phyloP scores from a whole-genome alignment of 768 basidiomycete species.

The Hygrophorus russula region DNA sequence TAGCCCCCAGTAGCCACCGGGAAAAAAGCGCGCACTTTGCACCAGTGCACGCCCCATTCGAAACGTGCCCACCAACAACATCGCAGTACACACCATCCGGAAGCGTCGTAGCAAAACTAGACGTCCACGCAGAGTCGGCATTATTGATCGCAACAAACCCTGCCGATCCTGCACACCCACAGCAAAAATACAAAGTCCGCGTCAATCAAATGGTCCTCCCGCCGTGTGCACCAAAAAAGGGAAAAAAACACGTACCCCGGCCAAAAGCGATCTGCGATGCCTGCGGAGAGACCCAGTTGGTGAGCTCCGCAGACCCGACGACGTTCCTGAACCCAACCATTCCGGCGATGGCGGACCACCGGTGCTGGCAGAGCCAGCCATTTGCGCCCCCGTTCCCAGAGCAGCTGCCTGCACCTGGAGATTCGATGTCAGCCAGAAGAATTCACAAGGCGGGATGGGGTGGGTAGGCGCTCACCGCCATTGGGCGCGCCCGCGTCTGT shows the following conservation, averaged over 20 bases:
- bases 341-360: constrained; percentile 43
- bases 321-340: constrained; percentile 58
- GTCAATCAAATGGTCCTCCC: too few relatives aligned
- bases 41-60: constrained; percentile 36
- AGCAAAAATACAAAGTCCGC: neutral
- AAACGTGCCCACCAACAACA: constrained; percentile 38
- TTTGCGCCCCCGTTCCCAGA: constrained; percentile 34
- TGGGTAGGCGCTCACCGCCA: constrained; percentile 25
- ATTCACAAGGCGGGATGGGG: too few relatives aligned
- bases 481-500: constrained; percentile 53
- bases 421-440: neutral
- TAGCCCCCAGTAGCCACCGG: too few relatives aligned
- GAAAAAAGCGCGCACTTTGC: constrained; percentile 25
- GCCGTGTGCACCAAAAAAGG: too few relatives aligned
- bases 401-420: constrained; percentile 36
- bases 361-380: constrained; percentile 63
- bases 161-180: constrained; percentile 24
- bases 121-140: constrained; percentile 40
- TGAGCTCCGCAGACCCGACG: constrained; percentile 39
- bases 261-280: constrained; percentile 57
- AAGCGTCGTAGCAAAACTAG: constrained; percentile 46
- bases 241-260: constrained; percentile 31
- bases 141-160: constrained; percentile 67
- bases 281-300: constrained; percentile 47
- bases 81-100: constrained; percentile 55